phyloP scores from a whole-genome alignment of 768 basidiomycete species.

The Harrya chromipes region DNA sequence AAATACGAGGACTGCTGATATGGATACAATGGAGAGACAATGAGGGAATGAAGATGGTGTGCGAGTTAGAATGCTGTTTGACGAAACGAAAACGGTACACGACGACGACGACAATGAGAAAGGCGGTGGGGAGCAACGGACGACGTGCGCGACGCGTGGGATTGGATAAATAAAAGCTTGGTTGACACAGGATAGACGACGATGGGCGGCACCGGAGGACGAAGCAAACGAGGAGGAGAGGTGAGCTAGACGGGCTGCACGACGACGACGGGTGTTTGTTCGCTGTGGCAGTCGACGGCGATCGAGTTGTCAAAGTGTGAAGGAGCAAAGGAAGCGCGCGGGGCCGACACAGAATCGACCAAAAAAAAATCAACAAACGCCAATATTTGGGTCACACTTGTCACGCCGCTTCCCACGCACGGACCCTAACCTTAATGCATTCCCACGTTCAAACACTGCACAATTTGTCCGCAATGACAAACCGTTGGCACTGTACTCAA shows the following conservation, averaged over 20 bases:
- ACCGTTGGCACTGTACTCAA: background rate
- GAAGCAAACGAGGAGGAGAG: slow-evolving; percentile 17
- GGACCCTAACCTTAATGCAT: slow-evolving; percentile 40
- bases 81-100: slow-evolving; percentile 26
- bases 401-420: slow-evolving; percentile 40
- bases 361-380: slow-evolving; percentile 40
- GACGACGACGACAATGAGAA: slow-evolving; percentile 24
- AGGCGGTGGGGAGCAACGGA: slow-evolving; percentile 19
- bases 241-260: slow-evolving; percentile 32
- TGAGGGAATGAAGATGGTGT: slow-evolving; percentile 23
- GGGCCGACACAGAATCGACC: slow-evolving; percentile 42
- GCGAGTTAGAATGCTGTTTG: slow-evolving; percentile 28
- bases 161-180: slow-evolving; percentile 34
- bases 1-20: slow-evolving; percentile 36
- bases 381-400: slow-evolving; percentile 38
- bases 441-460: slow-evolving; percentile 30
- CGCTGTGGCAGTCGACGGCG: slow-evolving; percentile 48
- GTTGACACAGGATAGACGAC: slow-evolving; percentile 20
- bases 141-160: slow-evolving; percentile 50
- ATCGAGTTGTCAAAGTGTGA: slow-evolving; percentile 45
- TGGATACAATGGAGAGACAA: slow-evolving; percentile 40
- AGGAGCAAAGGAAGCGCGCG: slow-evolving; percentile 44
- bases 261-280: slow-evolving; percentile 39
- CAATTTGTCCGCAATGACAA: slow-evolving; percentile 15
- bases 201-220: slow-evolving; percentile 23